These are phyloP conservation scores for Oryza glaberrima DNA, from an alignment of 176 grass and related monocot species.

Conservation along the genomic window DNA sequence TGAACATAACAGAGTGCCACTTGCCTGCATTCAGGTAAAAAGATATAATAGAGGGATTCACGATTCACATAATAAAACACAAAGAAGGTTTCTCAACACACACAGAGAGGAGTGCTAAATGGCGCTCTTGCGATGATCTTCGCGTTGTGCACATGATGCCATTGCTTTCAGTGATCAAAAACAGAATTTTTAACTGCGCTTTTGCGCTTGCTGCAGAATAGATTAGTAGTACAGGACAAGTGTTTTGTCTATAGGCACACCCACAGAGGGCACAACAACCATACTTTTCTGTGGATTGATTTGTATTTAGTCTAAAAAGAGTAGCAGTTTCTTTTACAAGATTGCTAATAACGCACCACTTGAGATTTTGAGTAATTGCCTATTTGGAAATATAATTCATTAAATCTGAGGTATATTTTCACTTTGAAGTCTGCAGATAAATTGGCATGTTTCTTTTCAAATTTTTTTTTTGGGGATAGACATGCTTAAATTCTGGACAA, in stretches of 20 bases:
- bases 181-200: neutral
- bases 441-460: constrained; percentile 17
- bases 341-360: neutral
- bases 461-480: neutral
- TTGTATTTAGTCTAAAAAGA: neutral
- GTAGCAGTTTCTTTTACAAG: neutral
- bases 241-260: neutral
- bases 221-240: neutral
- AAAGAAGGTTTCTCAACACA: neutral
- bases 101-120: constrained; percentile 1
- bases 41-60: neutral
- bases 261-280: neutral
- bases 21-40: neutral
- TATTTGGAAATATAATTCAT: neutral
- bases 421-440: neutral
- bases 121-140: neutral
- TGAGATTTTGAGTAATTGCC: neutral
- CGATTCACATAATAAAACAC: constrained; percentile 15
- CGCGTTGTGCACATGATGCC: constrained; percentile 9
- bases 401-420: neutral
- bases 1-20: neutral
- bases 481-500: neutral
- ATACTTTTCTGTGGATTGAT: neutral
- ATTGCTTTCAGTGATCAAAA: constrained; percentile 35
- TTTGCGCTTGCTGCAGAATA: constrained; percentile 8